phyloP scores from a whole-genome alignment of 1,284 basidiomycete species.

The Papiliotrema laurentii region DNA sequence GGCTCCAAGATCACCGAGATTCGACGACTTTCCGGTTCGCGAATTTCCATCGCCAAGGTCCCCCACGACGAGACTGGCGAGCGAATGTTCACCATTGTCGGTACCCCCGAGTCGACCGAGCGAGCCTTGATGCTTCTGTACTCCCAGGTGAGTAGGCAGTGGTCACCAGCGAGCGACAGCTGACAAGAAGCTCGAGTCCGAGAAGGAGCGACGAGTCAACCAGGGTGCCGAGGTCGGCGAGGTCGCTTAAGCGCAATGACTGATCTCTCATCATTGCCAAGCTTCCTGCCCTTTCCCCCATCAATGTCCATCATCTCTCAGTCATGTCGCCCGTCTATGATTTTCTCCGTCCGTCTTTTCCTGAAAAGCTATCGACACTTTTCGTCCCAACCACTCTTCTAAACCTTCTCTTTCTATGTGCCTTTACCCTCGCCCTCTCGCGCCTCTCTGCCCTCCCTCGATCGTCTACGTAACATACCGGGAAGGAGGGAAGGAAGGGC shows the following conservation, averaged over 20 bases:
- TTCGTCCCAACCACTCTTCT: too few relatives aligned
- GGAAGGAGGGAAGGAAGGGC: too few relatives aligned
- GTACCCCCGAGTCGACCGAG: constrained; percentile 92
- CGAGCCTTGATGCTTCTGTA: constrained; percentile 95
- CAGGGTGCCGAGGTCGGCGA: constrained; percentile 1
- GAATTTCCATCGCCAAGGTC: constrained; percentile 96
- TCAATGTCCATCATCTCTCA: constrained; percentile 2
- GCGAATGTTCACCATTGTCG: constrained; percentile 98
- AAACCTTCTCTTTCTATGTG: too few relatives aligned
- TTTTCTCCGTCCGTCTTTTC: too few relatives aligned
- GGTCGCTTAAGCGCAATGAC: neutral
- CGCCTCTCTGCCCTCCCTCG: too few relatives aligned
- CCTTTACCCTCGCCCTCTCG: too few relatives aligned
- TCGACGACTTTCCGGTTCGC: constrained; percentile 88
- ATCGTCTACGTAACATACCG: too few relatives aligned
- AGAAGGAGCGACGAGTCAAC: constrained; percentile 20
- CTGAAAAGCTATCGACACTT: too few relatives aligned
- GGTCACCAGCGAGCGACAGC: neutral
- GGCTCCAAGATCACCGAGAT: constrained; percentile 99
- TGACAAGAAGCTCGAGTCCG: constrained; percentile 17
- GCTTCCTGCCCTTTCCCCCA: constrained; percentile 1
- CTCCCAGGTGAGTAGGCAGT: constrained; percentile 64
- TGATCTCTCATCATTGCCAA: neutral
- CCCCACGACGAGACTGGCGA: constrained; percentile 98
- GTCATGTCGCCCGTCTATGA: too few relatives aligned